Conservation (phyloP, 495 filamentous ascomycete genomes). For the Pseudoneurospora amorphoporcata region DNA sequence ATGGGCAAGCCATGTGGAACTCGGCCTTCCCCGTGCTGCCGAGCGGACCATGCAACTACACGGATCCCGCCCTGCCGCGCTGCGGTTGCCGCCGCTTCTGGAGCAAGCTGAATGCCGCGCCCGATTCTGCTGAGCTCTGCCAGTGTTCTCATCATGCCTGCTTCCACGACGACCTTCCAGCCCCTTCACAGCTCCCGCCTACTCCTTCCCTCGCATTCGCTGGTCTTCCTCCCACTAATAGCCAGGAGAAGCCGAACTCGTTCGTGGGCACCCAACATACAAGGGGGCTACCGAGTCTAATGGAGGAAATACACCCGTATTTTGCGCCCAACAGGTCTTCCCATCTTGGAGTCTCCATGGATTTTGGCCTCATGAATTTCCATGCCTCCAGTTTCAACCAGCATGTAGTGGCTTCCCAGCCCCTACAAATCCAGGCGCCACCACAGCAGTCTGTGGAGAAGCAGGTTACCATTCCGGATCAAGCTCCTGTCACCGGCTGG, state of each 20-base stretch:
- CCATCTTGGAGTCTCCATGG: conserved; percentile 22
- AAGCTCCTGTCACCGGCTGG: conserved; percentile 18
- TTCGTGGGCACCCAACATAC: conserved; percentile 7
- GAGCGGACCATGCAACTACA: conserved; percentile 52
- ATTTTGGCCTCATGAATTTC: conserved; percentile 22
- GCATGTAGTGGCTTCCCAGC: conserved; percentile 10
- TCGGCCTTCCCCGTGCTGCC: conserved; percentile 28
- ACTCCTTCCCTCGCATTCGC: conserved; percentile 7
- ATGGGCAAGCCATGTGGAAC: conserved; percentile 23
- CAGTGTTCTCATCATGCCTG: conserved; percentile 66
- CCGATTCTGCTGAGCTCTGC: conserved; percentile 42
- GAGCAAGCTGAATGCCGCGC: conserved; percentile 27
- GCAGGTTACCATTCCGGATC: not conserved
- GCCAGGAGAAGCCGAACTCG: conserved; percentile 38
- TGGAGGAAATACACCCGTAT: conserved; percentile 20
- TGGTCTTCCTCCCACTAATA: conserved; percentile 7
- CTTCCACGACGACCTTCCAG: conserved; percentile 45
- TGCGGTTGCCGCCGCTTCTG: conserved; percentile 63
- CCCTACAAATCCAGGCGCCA: conserved; percentile 9
- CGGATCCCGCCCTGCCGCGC: conserved; percentile 39
- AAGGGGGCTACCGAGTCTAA: conserved; percentile 35
- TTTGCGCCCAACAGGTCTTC: conserved; percentile 24
- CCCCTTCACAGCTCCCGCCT: conserved; percentile 15
- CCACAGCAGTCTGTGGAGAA: not conserved
- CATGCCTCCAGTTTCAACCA: conserved; percentile 12